phyloP scores from a whole-genome alignment of 2,329 filamentous ascomycete species.

The Chaetothyriales sp. region DNA sequence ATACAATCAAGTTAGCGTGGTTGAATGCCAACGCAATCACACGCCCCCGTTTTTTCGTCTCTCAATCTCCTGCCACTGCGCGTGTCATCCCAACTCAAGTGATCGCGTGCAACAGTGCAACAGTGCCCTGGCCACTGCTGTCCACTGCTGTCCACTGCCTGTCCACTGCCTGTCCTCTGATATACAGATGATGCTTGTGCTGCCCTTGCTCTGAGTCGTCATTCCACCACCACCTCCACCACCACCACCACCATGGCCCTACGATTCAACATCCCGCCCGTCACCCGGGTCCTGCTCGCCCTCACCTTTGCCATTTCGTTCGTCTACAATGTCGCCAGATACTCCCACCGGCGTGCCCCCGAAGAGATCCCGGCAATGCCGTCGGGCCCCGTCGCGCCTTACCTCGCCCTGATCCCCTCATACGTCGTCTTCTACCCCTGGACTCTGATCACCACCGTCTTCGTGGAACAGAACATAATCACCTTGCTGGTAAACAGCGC shows the following conservation, averaged over 20 bases:
- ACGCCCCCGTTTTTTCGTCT: neutral
- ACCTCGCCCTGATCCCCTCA: conserved; percentile 73
- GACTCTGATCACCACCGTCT: conserved; percentile 72
- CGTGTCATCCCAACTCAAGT: neutral
- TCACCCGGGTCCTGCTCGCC: conserved; percentile 70
- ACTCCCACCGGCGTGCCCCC: conserved; percentile 39
- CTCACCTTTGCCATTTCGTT: conserved; percentile 62
- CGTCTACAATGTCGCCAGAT: conserved; percentile 53
- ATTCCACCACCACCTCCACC: too few species aligned
- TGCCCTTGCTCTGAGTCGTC: neutral
- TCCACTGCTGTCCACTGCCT: too few species aligned
- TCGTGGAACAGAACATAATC: conserved; percentile 88
- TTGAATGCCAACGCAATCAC: neutral
- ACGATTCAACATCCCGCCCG: conserved; percentile 80
- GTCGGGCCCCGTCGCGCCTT: conserved; percentile 57
- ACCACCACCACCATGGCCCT: conserved; percentile 22
- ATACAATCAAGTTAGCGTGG: neutral
- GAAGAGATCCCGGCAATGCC: conserved; percentile 23
- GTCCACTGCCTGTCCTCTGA: neutral
- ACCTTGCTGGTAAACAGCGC: conserved; percentile 62
- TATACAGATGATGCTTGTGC: neutral
- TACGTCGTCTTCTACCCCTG: conserved; percentile 78
- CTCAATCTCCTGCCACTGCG: neutral
- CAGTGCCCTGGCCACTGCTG: neutral
- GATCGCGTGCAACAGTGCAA: neutral